phyloP scores from a whole-genome alignment of 371 early-diverging fungal genomes.

The Blakeslea trispora region DNA sequence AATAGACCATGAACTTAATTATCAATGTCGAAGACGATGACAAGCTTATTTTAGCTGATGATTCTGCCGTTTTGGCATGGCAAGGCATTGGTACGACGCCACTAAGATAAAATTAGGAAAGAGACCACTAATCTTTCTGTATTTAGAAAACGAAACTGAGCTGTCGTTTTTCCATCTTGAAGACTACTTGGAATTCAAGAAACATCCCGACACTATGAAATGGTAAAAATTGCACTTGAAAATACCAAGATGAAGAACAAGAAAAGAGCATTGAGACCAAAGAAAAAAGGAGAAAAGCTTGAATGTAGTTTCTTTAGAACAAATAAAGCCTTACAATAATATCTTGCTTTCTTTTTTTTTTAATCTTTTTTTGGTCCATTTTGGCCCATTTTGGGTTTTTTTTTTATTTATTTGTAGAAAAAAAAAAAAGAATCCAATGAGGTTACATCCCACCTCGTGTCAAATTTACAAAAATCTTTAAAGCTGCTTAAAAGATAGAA shows the following conservation, averaged over 20 bases:
- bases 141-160: constrained; percentile 82
- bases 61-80: constrained; percentile 59
- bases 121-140: background rate
- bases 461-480: background rate
- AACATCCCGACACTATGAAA: constrained; percentile 74
- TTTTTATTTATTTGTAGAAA: too few species aligned
- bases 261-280: too few species aligned
- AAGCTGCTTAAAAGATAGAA: too few species aligned
- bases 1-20: constrained; percentile 73
- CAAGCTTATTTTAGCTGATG: constrained; percentile 62
- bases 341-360: background rate
- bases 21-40: constrained; percentile 86
- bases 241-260: too few species aligned
- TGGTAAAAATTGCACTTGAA: too few species aligned
- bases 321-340: background rate
- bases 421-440: background rate
- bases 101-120: background rate
- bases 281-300: background rate
- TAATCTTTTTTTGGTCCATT: constrained; percentile 2
- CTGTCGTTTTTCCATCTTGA: constrained; percentile 78
- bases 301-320: background rate
- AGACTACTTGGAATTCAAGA: constrained; percentile 72
- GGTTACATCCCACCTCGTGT: constrained; percentile 13
- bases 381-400: constrained; percentile 8
- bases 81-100: constrained; percentile 62